Base-by-base conservation (phyloP, 2,329 filamentous ascomycete species). In the Ophiostoma sp. region DNA sequence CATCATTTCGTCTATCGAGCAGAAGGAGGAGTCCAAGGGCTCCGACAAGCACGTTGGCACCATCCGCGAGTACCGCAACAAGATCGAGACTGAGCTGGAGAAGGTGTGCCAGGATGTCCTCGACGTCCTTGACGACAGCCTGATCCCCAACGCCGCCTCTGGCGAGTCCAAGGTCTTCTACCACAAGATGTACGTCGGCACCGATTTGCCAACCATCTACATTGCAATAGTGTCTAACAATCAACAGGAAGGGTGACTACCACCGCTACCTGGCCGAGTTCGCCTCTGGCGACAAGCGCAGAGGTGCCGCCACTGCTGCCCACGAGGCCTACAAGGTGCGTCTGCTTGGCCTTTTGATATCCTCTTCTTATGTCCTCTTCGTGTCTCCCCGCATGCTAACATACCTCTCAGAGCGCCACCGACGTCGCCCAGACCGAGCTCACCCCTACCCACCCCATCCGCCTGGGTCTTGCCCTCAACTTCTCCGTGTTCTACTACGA, bases 101-200 rank as follows among this genome's bases (percentile, higher is more conserved):
- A 95, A 96, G 87, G 95, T 98, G 85, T 97, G 94, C 85, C 91
- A 97, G 80, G 94, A 98, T 80, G 95, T 98, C 80, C 90, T 98
- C 74, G 91, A 96, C 77, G 94, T 97, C 77, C 89, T 98, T 71
- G 93, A 97, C 84, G 83, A 94, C 84, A 91, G 94, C 85, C 86
- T 98, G 79, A 97, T 98, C 78, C 92, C 93, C 77, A 95, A 92
- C 77, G 94, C 94, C 77, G 90, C 95, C 86, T 93, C 89, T 78
- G 94, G 94, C 83, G 94, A 98, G 87, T 97, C 93, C 78, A 97
- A 97, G 89, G 94, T 98, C 77, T 98, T 98, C 86, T 97, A 97
- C 86, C 94, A 98, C 91, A 98, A 98, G 90, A 98, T 98, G 93
- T 96, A 82, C 80, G 72, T 73, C 33, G 64, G 6, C 57, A 10